These are phyloP conservation scores for Alternaria incomplexa DNA, from an alignment of 2,329 filamentous ascomycete species.

Conservation along the genomic window DNA sequence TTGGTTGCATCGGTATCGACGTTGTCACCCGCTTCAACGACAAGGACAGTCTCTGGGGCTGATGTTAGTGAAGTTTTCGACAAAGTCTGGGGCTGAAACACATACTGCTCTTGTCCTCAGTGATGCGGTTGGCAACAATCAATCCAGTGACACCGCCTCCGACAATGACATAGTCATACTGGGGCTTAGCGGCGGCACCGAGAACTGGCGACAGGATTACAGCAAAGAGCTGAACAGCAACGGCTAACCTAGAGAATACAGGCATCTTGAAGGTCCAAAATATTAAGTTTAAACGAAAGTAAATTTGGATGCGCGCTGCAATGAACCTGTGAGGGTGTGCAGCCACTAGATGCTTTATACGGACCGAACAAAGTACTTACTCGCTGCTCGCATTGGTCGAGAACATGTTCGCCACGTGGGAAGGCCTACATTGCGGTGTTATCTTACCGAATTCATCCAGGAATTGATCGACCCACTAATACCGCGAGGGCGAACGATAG, in stretches of 20 bases:
- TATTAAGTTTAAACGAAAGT: conserved; percentile 23
- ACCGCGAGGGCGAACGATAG: neutral
- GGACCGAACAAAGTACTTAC: conserved; percentile 2
- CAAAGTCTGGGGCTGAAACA: neutral
- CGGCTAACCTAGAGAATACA: conserved; percentile 33
- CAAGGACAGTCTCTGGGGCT: conserved; percentile 29
- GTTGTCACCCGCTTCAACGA: conserved; percentile 35
- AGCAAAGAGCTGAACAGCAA: conserved; percentile 31
- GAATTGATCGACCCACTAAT: conserved; percentile 1
- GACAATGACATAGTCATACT: conserved; percentile 43
- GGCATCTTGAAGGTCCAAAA: conserved; percentile 26
- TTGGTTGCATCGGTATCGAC: conserved; percentile 29
- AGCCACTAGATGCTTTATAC: conserved; percentile 26
- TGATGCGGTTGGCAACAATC: conserved; percentile 37
- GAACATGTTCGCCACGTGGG: conserved; percentile 16
- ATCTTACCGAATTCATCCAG: conserved; percentile 1
- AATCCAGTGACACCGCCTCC: conserved; percentile 40
- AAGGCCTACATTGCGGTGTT: conserved; percentile 14
- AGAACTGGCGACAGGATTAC: conserved; percentile 27
- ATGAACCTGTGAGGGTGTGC: conserved; percentile 4
- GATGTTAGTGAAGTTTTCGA: conserved; percentile 1
- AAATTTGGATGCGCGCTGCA: conserved; percentile 4
- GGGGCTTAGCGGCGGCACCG: conserved; percentile 12
- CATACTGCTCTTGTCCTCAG: conserved; percentile 31
- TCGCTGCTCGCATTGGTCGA: conserved; percentile 18